Base-by-base conservation (phyloP, 1,284 basidiomycete species). In the Ganoderma sinense region DNA sequence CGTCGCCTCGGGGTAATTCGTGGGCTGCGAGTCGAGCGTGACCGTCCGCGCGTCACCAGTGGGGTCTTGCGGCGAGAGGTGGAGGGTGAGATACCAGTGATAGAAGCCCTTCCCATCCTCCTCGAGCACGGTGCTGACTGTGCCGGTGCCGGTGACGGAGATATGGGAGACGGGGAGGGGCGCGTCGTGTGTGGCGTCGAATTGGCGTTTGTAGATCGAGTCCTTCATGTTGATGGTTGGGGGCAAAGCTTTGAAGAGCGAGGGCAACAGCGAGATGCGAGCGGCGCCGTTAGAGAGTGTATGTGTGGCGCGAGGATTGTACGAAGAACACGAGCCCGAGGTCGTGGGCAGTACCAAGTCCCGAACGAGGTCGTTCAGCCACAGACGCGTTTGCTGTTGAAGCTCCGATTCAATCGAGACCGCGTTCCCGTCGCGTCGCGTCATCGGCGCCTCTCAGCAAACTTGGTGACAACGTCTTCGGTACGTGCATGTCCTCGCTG, bases 1-100 rank as follows among this genome's bases (percentile, higher is more conserved):
- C 33, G 65, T 66, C 13, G 65, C 65, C 36, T 66, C 33, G 14
- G 65, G 65, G 26, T 51, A 61, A 58, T 61, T 61, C 39, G 65
- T 66, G 4, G 65, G 65, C 45, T 66, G 65, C n/a, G 65, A 66
- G 36, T 66, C 65, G 14, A 66, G 58, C 6, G 65, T 66, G 59
- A 66, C 33, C 11, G 59, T 61, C 16, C 65, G 58, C 33, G 43
- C 29, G 13, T 31, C 16, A 3, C 29, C 8, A 4, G 58, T 14
- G 29, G 64, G 31, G 13, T 51, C 48, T 51, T 29, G 33, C 23
- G 58, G 18, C 8, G 31, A 58, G 23, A 61, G 65, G 33, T 60
- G 48, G 23, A 66, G 65, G 20, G 65, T 41, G 43, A 66, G 43
- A 45, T 51, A 66, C 65, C 59, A 61, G 65, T 66, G 65, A 43